A percentile compares a stretch with the other conserved stretches of the same genome.
phyloP scores from a whole-genome alignment of 1,284 basidiomycete species.

The Phellinidium pouzarii region DNA sequence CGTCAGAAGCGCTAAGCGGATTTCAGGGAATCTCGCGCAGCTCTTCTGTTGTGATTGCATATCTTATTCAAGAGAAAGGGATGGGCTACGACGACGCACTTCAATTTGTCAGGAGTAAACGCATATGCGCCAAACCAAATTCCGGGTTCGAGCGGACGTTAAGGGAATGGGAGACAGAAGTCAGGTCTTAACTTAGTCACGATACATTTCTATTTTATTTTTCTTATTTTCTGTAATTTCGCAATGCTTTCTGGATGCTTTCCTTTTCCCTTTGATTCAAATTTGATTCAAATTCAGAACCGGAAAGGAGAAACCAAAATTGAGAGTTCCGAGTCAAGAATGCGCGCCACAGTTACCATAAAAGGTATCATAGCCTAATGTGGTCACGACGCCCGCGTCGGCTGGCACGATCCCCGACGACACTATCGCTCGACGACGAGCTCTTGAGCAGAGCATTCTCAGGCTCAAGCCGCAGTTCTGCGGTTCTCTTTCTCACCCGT shows the following conservation, averaged over 20 bases:
- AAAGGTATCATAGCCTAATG: not conserved
- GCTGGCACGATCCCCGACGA: conserved; percentile 11
- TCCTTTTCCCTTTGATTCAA: not conserved
- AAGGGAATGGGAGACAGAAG: conserved; percentile 11
- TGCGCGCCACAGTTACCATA: not conserved
- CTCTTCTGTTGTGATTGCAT: conserved; percentile 58
- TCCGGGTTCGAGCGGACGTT: conserved; percentile 37
- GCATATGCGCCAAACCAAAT: conserved; percentile 66
- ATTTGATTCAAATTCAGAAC: not conserved
- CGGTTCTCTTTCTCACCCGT: not conserved
- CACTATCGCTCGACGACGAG: conserved; percentile 4
- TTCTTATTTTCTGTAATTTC: not conserved
- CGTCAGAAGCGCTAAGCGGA: not conserved
- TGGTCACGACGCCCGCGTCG: conserved; percentile 5
- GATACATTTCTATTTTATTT: not conserved
- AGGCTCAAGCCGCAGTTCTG: conserved; percentile 3
- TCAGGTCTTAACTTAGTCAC: not conserved
- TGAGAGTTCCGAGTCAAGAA: not conserved
- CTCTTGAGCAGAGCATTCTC: not conserved
- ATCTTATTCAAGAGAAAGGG: conserved; percentile 55
- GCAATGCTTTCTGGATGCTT: not conserved
- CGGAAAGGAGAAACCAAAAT: no score
- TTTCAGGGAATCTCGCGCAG: conserved; percentile 59
- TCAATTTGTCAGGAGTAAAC: conserved; percentile 48
- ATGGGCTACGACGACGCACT: conserved; percentile 63